Conservation (phyloP, 2,329 filamentous ascomycete genomes). For the Zymoseptoria crescenta region DNA sequence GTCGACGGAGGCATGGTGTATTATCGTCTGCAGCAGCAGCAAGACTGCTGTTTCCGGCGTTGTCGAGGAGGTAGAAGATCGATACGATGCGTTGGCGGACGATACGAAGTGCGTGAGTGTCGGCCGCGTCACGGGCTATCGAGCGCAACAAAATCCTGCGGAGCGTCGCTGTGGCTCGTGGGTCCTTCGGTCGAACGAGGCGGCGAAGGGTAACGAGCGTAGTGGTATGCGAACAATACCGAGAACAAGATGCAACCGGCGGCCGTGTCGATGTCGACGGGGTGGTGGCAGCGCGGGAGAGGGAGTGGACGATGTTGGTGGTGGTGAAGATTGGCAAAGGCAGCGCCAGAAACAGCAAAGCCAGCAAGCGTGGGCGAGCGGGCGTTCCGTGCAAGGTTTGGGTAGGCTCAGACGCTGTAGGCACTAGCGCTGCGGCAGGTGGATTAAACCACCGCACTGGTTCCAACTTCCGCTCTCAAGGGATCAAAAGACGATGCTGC, state of each 20-base stretch:
- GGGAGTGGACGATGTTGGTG: neutral
- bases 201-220: conserved; percentile 18
- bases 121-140: neutral
- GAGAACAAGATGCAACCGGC: neutral
- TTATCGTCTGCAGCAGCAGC: neutral
- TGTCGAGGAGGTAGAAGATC: neutral
- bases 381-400: neutral
- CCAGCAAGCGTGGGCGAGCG: neutral
- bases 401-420: neutral
- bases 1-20: conserved; percentile 48
- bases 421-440: neutral
- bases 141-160: neutral
- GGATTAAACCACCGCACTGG: neutral
- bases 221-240: conserved; percentile 22
- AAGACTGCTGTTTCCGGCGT: neutral
- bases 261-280: neutral
- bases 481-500: neutral
- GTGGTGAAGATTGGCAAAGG: neutral
- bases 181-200: neutral
- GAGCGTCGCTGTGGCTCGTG: neutral
- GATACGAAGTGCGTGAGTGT: neutral
- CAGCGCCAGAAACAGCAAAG: neutral
- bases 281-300: neutral
- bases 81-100: neutral
- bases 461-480: neutral